Evolutionary conservation across 2,329 filamentous ascomycete genomes (phyloP), one percentile per base, ranked within the genome.

Genomic region (Niveomyces coronatus): DNA sequence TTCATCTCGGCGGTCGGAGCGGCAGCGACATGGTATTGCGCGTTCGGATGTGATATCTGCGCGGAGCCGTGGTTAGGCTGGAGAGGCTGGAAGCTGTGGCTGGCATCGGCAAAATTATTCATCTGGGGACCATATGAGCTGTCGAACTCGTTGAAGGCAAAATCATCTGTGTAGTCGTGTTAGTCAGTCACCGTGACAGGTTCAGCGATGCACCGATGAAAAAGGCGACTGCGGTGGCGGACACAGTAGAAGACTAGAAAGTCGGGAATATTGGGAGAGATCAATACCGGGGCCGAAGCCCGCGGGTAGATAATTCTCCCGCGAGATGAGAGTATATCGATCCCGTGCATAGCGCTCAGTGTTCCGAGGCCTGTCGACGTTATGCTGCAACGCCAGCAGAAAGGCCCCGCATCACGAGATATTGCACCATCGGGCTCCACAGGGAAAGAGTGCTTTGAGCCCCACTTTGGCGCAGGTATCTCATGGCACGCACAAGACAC

Each of bases 381-480:
- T n/a, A n/a, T n/a, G n/a, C n/a, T n/a, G n/a, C n/a, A n/a, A n/a
- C n/a, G n/a, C n/a, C n/a, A n/a, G n/a, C n/a, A n/a, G 37, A 35
- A 31, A 31, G 37, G 37, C 37, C 34, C 33, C 41, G 63, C 60
- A 65, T 76, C 72, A 75, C 71, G 71, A 64, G 71, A 57, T 70
- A 76, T 77, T 67, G 70, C 73, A 70, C 66, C 70, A 76, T 76
- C 64, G 57, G 49, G 29, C 31, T 18, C 54, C 49, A 49, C 56
- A 53, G 31, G 28, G 29, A 23, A 15, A 19, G 16, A 11, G 28
- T 15, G 13, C 29, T 6, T 23, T 10, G 17, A 9, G 42, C 31
- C 44, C 45, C 45, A 45, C 43, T 38, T 35, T 4, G 16, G 20
- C 15, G 11, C 31, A 10, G 15, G 20, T 28, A 11, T 17, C 15